Base-by-base conservation (phyloP, 768 basidiomycete species). In the Scleroderma citrinum region DNA sequence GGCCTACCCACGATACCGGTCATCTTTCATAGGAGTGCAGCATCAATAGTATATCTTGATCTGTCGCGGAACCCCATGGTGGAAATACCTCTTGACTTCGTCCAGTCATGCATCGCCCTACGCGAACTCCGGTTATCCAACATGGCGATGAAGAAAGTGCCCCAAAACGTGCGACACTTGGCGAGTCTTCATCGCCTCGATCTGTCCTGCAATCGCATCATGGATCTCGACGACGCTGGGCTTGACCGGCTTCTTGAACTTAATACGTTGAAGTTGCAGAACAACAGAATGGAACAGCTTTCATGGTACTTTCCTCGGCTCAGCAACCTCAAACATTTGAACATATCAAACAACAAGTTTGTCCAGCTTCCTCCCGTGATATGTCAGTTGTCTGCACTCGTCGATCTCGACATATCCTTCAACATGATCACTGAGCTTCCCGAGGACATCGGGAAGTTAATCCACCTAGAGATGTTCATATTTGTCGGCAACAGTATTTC, bases 331-430 rank as follows among this genome's bases (percentile, higher is more conserved):
- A 80, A 78, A 43, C 80, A 81, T 21, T 77, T 98, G 54, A 95
- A 96, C 68, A 85, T 98, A 50, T 95, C 93, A 47, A 97, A 97
- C 68, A 99, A 98, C 75, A 90, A 92, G 63, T 92, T 97, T 65
- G 77, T 76, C 24, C 61, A 59, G 7, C 74, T 98, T 44, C 95
- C 95, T 0, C 55, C 71, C 0, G 87, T 87, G 31, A 77, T 99
- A 23, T 82, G 79, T 64, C 73, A 84, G 52, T 79, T 98, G 60
- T 67, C 72, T 5, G 76, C 70, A n/a, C 78, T 99, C 17, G 71
- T 77, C 32, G 90, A 94, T 57, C 81, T 99, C 17, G 94, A 98
- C 59, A 74, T 96, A 34, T 98, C 96, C 0, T 97, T 97, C 75
- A 99, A 99, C 71, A 81, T 76, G 64, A 83, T 98, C 50, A 74